A percentile compares a stretch with the other conserved stretches of the same genome.
Conservation (phyloP, 1,284 basidiomycete species). For the Cryptococcus wingfieldii region DNA sequence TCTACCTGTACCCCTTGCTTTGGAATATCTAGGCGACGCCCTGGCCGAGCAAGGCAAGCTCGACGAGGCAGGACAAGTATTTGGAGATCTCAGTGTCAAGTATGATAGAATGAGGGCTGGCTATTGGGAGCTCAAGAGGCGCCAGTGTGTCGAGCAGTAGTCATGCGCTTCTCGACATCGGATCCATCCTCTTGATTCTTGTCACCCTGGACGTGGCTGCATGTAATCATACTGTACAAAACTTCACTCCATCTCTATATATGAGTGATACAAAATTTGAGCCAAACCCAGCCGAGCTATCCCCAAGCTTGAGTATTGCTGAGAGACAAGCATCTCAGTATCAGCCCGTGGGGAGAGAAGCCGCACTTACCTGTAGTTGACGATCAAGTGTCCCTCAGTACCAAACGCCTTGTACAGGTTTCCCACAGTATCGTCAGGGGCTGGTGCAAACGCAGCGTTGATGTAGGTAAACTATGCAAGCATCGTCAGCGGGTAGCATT, state of each 20-base stretch:
- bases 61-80: slow-evolving; percentile 59
- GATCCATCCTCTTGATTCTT: neutral
- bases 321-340: neutral
- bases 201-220: neutral
- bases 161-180: neutral
- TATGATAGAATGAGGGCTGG: slow-evolving; percentile 65
- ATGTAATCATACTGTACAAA: neutral
- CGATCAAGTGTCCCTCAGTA: slow-evolving; percentile 88
- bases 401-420: slow-evolving; percentile 82
- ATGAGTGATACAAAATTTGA: too few species aligned
- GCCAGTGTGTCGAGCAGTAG: slow-evolving; percentile 20
- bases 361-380: slow-evolving; percentile 78
- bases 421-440: slow-evolving; percentile 86
- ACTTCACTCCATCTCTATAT: neutral
- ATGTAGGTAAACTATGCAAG: slow-evolving; percentile 84
- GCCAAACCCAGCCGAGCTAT: slow-evolving; percentile 5
- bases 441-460: slow-evolving; percentile 92
- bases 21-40: slow-evolving; percentile 82
- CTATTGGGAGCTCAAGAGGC: slow-evolving; percentile 39
- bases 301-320: slow-evolving; percentile 45
- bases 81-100: slow-evolving; percentile 64
- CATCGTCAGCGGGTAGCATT: neutral
- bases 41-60: slow-evolving; percentile 57
- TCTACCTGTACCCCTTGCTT: slow-evolving; percentile 67
- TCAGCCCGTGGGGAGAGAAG: neutral